Conservation (phyloP, 805 yeast species). For the Candida dendrica region DNA sequence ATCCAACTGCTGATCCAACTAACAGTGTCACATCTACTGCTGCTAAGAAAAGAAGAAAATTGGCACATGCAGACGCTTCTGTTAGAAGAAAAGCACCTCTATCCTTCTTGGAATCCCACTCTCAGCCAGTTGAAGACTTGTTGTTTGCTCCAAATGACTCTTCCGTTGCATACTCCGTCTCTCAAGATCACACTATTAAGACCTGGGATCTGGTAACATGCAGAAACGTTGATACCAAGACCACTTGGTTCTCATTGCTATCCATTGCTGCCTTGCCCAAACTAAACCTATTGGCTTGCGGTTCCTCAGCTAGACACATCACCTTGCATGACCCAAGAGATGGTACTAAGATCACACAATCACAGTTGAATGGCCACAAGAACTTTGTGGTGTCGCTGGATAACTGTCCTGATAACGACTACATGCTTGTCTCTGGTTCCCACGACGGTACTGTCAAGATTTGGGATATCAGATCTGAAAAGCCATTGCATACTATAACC, state of each 20-base stretch:
- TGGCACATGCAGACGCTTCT: constrained; percentile 69
- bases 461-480: constrained; percentile 90
- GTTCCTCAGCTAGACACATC: constrained; percentile 98
- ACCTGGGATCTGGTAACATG: constrained; percentile 95
- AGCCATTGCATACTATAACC: constrained; percentile 72
- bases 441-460: constrained; percentile 93
- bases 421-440: constrained; percentile 84
- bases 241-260: constrained; percentile 78
- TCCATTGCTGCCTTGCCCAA: constrained; percentile 65
- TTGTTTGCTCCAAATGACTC: constrained; percentile 65
- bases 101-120: constrained; percentile 71
- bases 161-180: constrained; percentile 86
- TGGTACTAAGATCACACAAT: constrained; percentile 52
- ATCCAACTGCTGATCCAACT: constrained; percentile 36
- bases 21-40: constrained; percentile 59
- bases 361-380: constrained; percentile 80
- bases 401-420: constrained; percentile 68
- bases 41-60: constrained; percentile 80
- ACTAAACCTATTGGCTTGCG: constrained; percentile 72
- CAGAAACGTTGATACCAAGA: constrained; percentile 78
- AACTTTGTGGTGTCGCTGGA: constrained; percentile 82
- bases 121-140: constrained; percentile 82
- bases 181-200: constrained; percentile 90
- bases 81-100: constrained; percentile 79
- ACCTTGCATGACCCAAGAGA: constrained; percentile 88